Evolutionary conservation across 225 moss, liverwort and hornwort species (phyloP), one percentile per base, ranked within the genome.

Genomic region (Physcomitrium patens): DNA sequence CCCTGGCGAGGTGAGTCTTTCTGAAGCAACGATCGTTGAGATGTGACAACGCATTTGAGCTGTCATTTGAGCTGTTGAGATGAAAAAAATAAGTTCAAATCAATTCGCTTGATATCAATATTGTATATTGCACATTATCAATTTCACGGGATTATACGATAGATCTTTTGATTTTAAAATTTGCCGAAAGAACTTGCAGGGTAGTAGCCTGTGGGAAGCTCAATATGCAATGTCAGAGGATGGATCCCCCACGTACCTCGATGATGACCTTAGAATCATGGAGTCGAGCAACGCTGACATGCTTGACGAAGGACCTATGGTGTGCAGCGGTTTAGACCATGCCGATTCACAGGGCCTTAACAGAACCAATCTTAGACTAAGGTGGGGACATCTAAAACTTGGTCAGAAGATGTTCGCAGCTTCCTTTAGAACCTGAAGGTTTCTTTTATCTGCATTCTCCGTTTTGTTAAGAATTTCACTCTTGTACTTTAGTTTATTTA

Each of bases 291-390:
- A 83, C 3, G 67, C 57, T 50, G 80, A 55, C 65, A 68, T 82
- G 73, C 67, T 73, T 12, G 83, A 86, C 28, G 73, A 81, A 72
- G 87, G 85, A 9, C 77, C 79, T 58, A 72, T 99, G 16, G 73
- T 89, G 26, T 99, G 97, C 75, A 82, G 78, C 54, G 97, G 93
- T 60, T 86, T 99, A 70, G 94, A 99, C 76, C 87, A 93, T 74
- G 97, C 97, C 67, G 97, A 99, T 79, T 86, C 89, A 17, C 79
- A 91, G 83, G 97, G 97, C 23, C 91, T 99, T 43, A 99, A 89
- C 50, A 93, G 85, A 85, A 85, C 93, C 52, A 99, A 91, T 74
- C 83, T 90, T 75, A 83, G 97, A 78, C 56, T 88, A 47, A 76
- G 88, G 88, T 91, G 78, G 78, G 63, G 71, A 65, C 27, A 52